A percentile compares a stretch with the other conserved stretches of the same genome.
Evolutionary conservation across 139 green algal genomes (phyloP).

Genomic region (Chlamydomonas eustigma): DNA sequence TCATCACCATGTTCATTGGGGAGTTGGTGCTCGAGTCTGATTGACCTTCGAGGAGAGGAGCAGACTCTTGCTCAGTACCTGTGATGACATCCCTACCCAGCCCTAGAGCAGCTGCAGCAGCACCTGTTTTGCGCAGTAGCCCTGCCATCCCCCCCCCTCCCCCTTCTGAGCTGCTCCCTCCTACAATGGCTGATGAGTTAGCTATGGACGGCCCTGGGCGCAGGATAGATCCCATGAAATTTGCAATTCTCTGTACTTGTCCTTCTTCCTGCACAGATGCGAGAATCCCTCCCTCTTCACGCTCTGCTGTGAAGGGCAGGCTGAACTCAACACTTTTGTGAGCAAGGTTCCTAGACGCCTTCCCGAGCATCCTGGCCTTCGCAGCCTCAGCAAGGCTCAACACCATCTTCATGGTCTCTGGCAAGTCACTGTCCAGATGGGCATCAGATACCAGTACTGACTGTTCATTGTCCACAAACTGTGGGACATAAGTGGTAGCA

Average conservation of each 20-base stretch:
- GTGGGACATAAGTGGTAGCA: not conserved
- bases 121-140: not conserved
- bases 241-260: too few relatives aligned
- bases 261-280: not conserved
- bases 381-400: not conserved
- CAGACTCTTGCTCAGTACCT: not conserved
- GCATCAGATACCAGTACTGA: not conserved
- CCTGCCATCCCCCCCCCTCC: not conserved
- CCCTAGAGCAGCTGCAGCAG: too few relatives aligned
- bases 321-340: not conserved
- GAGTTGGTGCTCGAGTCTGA: too few relatives aligned
- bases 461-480: slow-evolving; percentile 14
- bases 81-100: not conserved
- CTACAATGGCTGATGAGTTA: not conserved
- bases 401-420: not conserved
- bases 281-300: not conserved
- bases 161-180: not conserved
- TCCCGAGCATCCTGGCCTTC: not conserved
- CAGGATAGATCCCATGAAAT: not conserved
- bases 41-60: not conserved
- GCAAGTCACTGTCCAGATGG: not conserved
- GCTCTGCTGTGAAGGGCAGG: not conserved
- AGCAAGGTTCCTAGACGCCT: not conserved
- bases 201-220: too few relatives aligned
- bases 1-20: too few relatives aligned